These are phyloP conservation scores for Remersonia thermophila DNA, from an alignment of 2,329 filamentous ascomycete genomes.

Conservation along the genomic window DNA sequence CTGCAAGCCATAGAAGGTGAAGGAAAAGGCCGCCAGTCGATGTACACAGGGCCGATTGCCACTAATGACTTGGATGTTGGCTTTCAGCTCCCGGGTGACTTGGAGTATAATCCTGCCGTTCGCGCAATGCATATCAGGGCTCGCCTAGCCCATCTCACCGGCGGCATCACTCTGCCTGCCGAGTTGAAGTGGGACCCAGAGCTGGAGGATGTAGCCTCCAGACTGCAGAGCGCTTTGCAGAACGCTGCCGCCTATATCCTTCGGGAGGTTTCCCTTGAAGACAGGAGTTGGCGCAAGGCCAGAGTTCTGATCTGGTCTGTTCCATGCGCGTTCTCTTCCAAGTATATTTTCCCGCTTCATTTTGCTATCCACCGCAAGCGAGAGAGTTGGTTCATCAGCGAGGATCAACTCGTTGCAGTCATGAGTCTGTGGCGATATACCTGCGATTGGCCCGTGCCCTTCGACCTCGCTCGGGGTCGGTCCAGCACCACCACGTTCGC, in stretches of 20 bases:
- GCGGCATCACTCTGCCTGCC: background rate
- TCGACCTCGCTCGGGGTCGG: too few species aligned
- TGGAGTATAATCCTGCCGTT: background rate
- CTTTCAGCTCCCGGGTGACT: too few species aligned
- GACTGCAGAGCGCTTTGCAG: background rate
- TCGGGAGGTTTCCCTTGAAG: background rate
- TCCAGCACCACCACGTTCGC: too few species aligned
- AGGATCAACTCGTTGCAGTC: background rate
- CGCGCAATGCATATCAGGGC: background rate
- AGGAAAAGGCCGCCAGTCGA: too few species aligned
- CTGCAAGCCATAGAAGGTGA: too few species aligned
- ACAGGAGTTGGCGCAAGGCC: background rate
- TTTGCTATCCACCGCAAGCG: background rate
- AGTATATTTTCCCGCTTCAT: background rate
- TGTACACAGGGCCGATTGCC: too few species aligned
- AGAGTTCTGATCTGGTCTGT: background rate
- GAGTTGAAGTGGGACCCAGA: background rate
- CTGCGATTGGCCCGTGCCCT: too few species aligned
- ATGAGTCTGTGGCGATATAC: background rate
- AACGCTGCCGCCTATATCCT: background rate
- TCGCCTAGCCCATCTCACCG: background rate
- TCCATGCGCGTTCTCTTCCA: background rate
- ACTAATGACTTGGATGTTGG: too few species aligned
- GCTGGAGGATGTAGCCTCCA: background rate
- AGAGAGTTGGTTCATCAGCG: background rate